phyloP scores from a whole-genome alignment of 805 yeast genomes.

The Ascoidea asiatica region DNA sequence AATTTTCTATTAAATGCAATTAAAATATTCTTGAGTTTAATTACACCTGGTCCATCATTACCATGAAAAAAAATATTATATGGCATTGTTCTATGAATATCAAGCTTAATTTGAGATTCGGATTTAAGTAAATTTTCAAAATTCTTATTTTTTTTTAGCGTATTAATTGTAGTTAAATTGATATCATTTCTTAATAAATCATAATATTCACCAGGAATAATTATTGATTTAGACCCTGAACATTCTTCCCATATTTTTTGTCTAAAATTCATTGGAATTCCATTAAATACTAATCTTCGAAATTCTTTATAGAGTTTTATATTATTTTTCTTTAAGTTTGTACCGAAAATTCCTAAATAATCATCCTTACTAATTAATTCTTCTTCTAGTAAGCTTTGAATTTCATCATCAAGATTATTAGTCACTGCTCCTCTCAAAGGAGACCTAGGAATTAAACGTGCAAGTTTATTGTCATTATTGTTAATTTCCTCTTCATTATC shows the following conservation, averaged over 20 bases:
- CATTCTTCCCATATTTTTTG: slow-evolving; percentile 39
- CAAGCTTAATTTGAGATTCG: slow-evolving; percentile 36
- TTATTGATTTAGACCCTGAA: slow-evolving; percentile 31
- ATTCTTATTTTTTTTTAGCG: not conserved
- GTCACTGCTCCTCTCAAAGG: no score
- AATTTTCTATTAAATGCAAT: slow-evolving; percentile 34
- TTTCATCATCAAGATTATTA: not conserved
- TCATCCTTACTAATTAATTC: slow-evolving; percentile 13
- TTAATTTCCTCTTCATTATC: not conserved
- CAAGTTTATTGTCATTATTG: not conserved
- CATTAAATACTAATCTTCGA: slow-evolving; percentile 24
- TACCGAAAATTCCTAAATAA: slow-evolving; percentile 26
- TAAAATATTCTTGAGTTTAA: slow-evolving; percentile 30
- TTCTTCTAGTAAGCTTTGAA: not conserved
- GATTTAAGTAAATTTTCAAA: slow-evolving; percentile 16
- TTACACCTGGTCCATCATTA: slow-evolving; percentile 39
- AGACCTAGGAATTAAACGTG: no score
- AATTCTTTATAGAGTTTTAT: slow-evolving; percentile 18
- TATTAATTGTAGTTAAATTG: not conserved
- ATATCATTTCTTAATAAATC: slow-evolving; percentile 14
- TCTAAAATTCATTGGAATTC: slow-evolving; percentile 35
- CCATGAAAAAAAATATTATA: slow-evolving; percentile 36
- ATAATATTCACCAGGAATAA: slow-evolving; percentile 34
- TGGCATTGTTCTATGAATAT: slow-evolving; percentile 42
- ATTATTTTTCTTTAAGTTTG: slow-evolving; percentile 15